Evolutionary conservation across 139 green algal genomes (phyloP).

Genomic region (Chlamydomonas asymmetrica): DNA sequence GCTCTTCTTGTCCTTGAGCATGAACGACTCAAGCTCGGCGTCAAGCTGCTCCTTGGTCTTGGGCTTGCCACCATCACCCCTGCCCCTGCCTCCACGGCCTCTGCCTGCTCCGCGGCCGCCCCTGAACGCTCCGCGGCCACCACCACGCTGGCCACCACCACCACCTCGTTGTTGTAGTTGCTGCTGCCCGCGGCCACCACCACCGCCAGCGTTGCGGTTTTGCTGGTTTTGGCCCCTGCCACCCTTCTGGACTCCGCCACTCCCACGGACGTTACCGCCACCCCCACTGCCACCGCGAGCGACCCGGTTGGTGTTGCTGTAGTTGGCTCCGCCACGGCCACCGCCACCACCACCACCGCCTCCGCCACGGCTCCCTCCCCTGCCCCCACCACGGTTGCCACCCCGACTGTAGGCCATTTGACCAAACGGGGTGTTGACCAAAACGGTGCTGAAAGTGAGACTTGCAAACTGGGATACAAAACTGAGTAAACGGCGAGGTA

Average conservation of each 20-base stretch:
- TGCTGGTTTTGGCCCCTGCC: slow-evolving; percentile 12
- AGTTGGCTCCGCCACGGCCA: background rate
- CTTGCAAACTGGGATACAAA: background rate
- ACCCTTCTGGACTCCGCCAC: slow-evolving; percentile 14
- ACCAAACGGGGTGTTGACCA: background rate
- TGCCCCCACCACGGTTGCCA: background rate
- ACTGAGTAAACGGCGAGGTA: no score
- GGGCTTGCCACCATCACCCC: background rate
- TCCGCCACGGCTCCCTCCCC: background rate
- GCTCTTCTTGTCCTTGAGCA: slow-evolving; percentile 35
- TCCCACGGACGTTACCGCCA: background rate
- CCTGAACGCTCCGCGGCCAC: background rate
- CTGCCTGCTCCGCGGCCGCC: slow-evolving; percentile 11
- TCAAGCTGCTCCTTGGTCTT: slow-evolving; percentile 29
- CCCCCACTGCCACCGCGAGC: slow-evolving; percentile 1
- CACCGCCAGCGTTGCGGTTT: background rate
- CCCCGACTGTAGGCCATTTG: background rate
- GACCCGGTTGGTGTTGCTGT: background rate
- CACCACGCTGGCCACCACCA: slow-evolving; percentile 7
- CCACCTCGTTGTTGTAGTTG: background rate
- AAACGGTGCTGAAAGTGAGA: background rate
- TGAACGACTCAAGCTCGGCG: slow-evolving; percentile 39
- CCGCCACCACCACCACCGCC: background rate
- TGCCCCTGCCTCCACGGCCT: slow-evolving; percentile 6
- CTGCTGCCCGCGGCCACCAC: background rate